Conservation (phyloP, 768 basidiomycete species). For the Trametes cubensis region DNA sequence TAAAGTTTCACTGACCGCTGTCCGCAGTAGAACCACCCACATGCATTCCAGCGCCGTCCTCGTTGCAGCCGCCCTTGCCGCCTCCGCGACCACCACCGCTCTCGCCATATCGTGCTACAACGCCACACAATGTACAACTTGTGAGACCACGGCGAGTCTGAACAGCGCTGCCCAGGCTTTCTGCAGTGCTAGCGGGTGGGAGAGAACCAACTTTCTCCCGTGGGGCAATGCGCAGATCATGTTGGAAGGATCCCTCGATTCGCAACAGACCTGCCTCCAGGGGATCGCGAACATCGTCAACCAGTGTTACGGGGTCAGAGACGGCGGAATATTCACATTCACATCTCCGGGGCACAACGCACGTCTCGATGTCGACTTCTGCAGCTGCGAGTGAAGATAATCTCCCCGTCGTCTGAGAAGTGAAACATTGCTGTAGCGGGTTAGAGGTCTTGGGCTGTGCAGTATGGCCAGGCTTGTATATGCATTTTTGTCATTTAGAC, state of each 20-base stretch:
- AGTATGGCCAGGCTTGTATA: too few species aligned
- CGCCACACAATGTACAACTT: neutral
- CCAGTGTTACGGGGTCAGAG: neutral
- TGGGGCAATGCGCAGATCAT: neutral
- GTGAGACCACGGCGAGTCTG: neutral
- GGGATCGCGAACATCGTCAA: neutral
- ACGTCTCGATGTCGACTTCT: conserved; percentile 1
- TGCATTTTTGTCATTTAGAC: too few species aligned
- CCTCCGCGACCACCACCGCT: neutral
- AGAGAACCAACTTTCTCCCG: too few species aligned
- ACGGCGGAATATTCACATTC: neutral
- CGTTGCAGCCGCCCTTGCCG: neutral
- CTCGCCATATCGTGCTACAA: neutral
- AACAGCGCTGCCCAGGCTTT: neutral
- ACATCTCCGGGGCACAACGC: neutral
- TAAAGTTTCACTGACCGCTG: too few species aligned
- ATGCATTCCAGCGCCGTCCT: neutral
- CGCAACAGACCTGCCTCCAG: neutral
- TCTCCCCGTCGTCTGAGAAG: too few species aligned
- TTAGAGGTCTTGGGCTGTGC: too few species aligned
- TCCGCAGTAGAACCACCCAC: too few species aligned
- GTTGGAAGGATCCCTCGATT: neutral
- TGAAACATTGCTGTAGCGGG: too few species aligned
- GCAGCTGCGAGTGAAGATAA: neutral
- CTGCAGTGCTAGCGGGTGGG: neutral